Evolutionary conservation across 73 alveolate species (phyloP).

Genomic region (Tetrahymena borealis): DNA sequence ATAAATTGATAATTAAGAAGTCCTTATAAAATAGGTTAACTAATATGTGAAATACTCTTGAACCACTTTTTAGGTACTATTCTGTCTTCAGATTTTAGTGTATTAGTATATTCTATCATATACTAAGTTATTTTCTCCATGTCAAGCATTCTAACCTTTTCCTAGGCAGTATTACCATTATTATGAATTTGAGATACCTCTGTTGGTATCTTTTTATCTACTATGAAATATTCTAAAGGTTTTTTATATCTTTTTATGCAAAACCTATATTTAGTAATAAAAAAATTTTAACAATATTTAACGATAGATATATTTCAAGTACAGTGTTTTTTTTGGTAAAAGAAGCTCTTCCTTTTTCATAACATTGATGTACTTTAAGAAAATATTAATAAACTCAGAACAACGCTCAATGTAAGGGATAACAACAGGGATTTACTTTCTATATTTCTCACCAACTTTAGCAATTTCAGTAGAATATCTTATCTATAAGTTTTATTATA

Average conservation of each 20-base stretch:
- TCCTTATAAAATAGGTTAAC: neutral
- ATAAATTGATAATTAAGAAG: neutral
- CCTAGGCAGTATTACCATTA: neutral
- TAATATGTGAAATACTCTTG: neutral
- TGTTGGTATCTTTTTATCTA: neutral
- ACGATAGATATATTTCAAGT: neutral
- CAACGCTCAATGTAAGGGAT: neutral
- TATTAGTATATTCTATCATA: neutral
- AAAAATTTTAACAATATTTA: neutral
- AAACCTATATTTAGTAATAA: too few species aligned
- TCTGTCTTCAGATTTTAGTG: neutral
- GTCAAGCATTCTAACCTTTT: neutral
- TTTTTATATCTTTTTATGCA: neutral
- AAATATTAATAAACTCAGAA: neutral
- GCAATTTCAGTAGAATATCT: neutral
- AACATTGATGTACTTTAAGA: neutral
- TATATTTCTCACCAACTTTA: neutral
- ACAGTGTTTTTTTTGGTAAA: neutral
- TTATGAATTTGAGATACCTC: neutral
- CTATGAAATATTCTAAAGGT: neutral
- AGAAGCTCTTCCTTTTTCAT: neutral
- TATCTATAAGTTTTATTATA: neutral
- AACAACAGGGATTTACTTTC: neutral
- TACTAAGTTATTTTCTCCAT: neutral
- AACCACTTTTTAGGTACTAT: neutral